Percentiles rank a stretch among this genome's conserved stretches.
These are phyloP conservation scores for Cercospora sp. DNA, from an alignment of 2,329 filamentous ascomycete species.

Conservation along the genomic window DNA sequence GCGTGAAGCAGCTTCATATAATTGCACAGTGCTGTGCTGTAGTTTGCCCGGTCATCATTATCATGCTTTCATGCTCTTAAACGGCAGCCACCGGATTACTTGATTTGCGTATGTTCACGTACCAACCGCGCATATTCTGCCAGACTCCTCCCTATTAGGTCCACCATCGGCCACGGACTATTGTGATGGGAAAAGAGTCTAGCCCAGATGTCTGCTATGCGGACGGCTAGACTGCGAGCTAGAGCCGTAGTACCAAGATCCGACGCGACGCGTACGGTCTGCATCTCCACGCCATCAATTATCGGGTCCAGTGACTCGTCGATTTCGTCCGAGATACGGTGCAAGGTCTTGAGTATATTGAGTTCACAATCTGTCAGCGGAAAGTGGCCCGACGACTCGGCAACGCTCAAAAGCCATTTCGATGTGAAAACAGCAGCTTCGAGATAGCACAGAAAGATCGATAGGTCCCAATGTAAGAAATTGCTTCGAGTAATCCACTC, in stretches of 20 bases:
- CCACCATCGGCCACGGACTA: constrained; percentile 8
- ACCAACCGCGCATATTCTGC: neutral
- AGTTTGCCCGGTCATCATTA: neutral
- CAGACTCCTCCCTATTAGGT: constrained; percentile 5
- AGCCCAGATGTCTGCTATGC: constrained; percentile 1
- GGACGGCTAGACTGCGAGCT: neutral
- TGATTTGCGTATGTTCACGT: neutral
- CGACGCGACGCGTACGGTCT: neutral
- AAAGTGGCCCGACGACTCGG: neutral
- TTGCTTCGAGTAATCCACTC: constrained; percentile 4
- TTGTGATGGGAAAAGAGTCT: neutral
- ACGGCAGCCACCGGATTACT: neutral
- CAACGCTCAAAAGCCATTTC: constrained; percentile 8
- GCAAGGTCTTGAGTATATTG: constrained; percentile 1
- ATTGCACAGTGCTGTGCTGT: neutral
- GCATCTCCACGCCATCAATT: neutral
- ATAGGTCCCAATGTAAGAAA: constrained; percentile 8
- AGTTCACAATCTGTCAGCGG: constrained; percentile 3
- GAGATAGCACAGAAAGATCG: constrained; percentile 3
- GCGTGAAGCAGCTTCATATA: neutral
- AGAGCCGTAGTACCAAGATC: neutral
- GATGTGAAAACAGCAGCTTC: constrained; percentile 7
- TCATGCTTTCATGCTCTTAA: neutral
- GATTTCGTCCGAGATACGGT: neutral
- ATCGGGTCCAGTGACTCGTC: constrained; percentile 7